A percentile compares a stretch with the other conserved stretches of the same genome.
These are phyloP conservation scores for Phytophthora lateralis DNA, from an alignment of 352 stramenopile species.

Conservation along the genomic window DNA sequence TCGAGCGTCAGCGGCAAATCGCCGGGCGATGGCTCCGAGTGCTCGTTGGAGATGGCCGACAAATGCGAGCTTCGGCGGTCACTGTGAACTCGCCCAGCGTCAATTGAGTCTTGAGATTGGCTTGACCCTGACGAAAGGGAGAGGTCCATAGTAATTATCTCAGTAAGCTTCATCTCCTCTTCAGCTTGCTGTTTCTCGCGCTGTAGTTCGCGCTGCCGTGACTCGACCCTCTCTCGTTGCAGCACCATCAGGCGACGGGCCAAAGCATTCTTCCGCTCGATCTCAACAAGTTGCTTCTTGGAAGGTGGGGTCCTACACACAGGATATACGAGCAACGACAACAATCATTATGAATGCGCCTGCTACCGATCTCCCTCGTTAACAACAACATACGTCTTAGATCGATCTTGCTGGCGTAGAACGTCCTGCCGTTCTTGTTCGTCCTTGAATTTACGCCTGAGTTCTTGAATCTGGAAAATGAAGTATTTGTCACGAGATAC, in stretches of 20 bases:
- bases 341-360: background rate
- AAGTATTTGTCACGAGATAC: background rate
- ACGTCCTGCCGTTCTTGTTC: conserved; percentile 6
- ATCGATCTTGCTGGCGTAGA: conserved; percentile 3
- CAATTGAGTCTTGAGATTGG: conserved; percentile 40
- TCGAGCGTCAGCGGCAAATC: conserved; percentile 19
- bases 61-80: conserved; percentile 22
- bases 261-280: conserved; percentile 7
- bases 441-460: conserved; percentile 9
- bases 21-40: conserved; percentile 33
- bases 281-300: conserved; percentile 14
- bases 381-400: conserved; percentile 17
- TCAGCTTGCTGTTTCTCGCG: background rate
- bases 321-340: background rate
- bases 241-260: background rate
- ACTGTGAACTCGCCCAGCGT: conserved; percentile 9
- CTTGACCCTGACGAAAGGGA: conserved; percentile 30
- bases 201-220: background rate
- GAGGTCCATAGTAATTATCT: background rate
- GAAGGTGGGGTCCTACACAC: conserved; percentile 28
- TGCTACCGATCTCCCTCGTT: background rate
- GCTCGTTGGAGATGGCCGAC: conserved; percentile 27
- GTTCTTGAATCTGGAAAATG: conserved; percentile 14
- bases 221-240: background rate
- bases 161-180: conserved; percentile 1